Evolutionary conservation across 768 basidiomycete species (phyloP), one percentile per base, ranked within the genome.

Genomic region (Ramaria sp.): DNA sequence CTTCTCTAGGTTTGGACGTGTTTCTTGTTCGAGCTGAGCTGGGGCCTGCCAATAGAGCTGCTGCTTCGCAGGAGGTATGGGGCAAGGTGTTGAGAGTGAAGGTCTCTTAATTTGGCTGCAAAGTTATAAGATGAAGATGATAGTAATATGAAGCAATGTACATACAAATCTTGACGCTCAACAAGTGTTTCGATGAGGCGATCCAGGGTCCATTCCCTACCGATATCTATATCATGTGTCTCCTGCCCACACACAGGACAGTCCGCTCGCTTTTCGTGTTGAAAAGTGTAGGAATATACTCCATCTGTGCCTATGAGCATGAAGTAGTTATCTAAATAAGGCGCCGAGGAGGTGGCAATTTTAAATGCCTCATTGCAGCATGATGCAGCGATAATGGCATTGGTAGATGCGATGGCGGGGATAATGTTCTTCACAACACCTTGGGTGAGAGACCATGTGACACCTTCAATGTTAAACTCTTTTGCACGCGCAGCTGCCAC

Each of bases 331-430:
- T 95, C 89, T 54, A 99, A 76, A 67, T 84, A 95, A 4, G 93
- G 91, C 0, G 94, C 95, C 22, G 90, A 91, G 61, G 84, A 90
- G 0, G 96, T 98, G 22, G 91, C 94, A 59, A 99, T 91, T 72
- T 99, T 99, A 77, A 99, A 95, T 15, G 96, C 96, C 71, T 99
- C 96, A 64, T 96, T 98, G 66, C 95, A 98, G 72, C 95, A 98
- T 1, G 94, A 88, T 39, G 95, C 95, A 49, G 96, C 90, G 58
- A 99, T 93, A 68, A 98, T 94, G 37, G 96, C 96, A 65, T 99
- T 99, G 15, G 96, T 99, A 0, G 91, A 94, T 1, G 96, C 96
- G 62, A 99, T 98, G 45, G 96, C 95, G 20, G 96, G 95, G 61
- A 99, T 98, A 71, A 99, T 96, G 64, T 96, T 96, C 79, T 99